Evolutionary conservation across 2,329 filamentous ascomycete genomes (phyloP).

Genomic region (Xylariaceae sp.): DNA sequence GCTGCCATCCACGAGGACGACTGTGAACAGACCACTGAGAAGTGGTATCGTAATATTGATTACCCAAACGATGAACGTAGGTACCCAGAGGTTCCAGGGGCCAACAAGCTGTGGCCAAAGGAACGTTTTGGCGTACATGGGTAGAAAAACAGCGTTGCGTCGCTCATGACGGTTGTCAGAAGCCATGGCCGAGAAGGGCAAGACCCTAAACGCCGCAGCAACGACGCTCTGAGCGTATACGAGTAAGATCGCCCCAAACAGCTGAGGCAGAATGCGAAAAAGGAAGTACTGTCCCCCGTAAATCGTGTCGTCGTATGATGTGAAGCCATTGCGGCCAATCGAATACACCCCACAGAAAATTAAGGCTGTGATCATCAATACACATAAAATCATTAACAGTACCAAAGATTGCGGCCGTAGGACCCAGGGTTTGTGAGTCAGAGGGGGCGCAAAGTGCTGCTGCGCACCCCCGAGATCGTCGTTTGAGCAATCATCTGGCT

Average conservation of each 20-base stretch:
- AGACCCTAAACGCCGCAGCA: conserved; percentile 67
- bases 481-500: conserved; percentile 22
- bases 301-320: conserved; percentile 60
- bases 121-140: conserved; percentile 68
- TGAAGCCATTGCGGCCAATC: conserved; percentile 57
- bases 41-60: conserved; percentile 77
- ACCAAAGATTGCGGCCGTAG: conserved; percentile 64
- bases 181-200: conserved; percentile 76
- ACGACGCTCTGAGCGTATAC: conserved; percentile 75
- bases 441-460: conserved; percentile 36
- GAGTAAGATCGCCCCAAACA: conserved; percentile 66
- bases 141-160: conserved; percentile 61
- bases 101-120: conserved; percentile 56
- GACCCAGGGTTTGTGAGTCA: conserved; percentile 68
- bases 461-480: conserved; percentile 32
- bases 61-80: conserved; percentile 70
- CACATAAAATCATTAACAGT: conserved; percentile 54
- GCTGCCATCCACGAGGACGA: conserved; percentile 46
- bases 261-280: conserved; percentile 78
- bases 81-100: conserved; percentile 61
- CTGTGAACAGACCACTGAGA: conserved; percentile 71
- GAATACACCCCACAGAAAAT: conserved; percentile 71
- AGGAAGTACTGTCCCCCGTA: conserved; percentile 76
- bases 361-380: conserved; percentile 68
- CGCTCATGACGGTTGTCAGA: conserved; percentile 56